A percentile compares a stretch with the other conserved stretches of the same genome.
phyloP scores from a whole-genome alignment of 768 basidiomycete species.

The Dentipellis sp. region DNA sequence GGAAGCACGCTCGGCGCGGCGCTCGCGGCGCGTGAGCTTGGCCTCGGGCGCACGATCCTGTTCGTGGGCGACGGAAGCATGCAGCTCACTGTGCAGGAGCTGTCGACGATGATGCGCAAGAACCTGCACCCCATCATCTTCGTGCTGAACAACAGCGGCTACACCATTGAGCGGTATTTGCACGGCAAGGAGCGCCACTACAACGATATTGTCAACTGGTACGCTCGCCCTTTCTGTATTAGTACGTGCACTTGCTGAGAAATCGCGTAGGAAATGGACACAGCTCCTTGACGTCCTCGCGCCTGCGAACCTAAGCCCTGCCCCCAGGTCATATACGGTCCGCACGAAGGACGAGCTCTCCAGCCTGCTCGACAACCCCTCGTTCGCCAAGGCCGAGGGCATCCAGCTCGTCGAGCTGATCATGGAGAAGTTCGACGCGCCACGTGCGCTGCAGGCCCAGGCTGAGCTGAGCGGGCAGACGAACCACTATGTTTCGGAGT shows the following conservation, averaged over 20 bases:
- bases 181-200: slow-evolving; percentile 68
- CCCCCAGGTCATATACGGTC: slow-evolving; percentile 57
- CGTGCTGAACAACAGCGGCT: slow-evolving; percentile 72
- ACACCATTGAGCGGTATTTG: slow-evolving; percentile 78
- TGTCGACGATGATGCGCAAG: slow-evolving; percentile 73
- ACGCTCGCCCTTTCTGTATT: slow-evolving; percentile 6
- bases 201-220: slow-evolving; percentile 80
- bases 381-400: slow-evolving; percentile 54
- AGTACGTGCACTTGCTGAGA: neutral
- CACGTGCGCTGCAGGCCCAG: slow-evolving; percentile 47
- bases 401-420: slow-evolving; percentile 77
- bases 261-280: slow-evolving; percentile 46
- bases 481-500: slow-evolving; percentile 30
- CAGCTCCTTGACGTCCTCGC: slow-evolving; percentile 52
- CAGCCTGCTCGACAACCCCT: slow-evolving; percentile 49
- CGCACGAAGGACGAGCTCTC: slow-evolving; percentile 59
- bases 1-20: slow-evolving; percentile 75
- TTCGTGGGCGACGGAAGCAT: slow-evolving; percentile 83
- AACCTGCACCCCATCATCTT: slow-evolving; percentile 78
- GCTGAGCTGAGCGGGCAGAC: slow-evolving; percentile 45
- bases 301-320: slow-evolving; percentile 34
- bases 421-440: slow-evolving; percentile 69
- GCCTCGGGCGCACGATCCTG: slow-evolving; percentile 60
- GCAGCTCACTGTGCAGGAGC: slow-evolving; percentile 77
- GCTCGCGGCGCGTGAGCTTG: slow-evolving; percentile 61